A percentile compares a stretch with the other conserved stretches of the same genome.
Conservation (phyloP, 2,329 filamentous ascomycete genomes). For the Chrysosporium queenslandicum region DNA sequence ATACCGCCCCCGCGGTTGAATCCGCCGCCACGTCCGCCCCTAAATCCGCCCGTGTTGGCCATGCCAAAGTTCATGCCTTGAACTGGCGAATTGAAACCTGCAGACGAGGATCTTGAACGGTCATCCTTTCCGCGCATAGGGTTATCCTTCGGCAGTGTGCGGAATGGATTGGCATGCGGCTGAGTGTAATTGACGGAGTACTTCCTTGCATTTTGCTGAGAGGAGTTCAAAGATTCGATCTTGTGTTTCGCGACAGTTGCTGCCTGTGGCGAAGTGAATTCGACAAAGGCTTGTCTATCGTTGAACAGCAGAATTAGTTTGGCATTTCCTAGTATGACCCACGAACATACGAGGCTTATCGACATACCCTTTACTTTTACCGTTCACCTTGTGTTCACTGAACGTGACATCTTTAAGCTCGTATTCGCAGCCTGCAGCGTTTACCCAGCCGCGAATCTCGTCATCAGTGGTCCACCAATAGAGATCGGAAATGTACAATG, state of each 20-base stretch:
- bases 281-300: conserved; percentile 63
- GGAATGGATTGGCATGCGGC: conserved; percentile 74
- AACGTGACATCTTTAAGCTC: conserved; percentile 90
- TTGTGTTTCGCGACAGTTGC: conserved; percentile 75
- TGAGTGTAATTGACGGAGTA: conserved; percentile 64
- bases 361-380: conserved; percentile 89
- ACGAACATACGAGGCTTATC: not conserved
- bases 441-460: conserved; percentile 78
- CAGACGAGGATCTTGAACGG: conserved; percentile 44
- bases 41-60: conserved; percentile 44
- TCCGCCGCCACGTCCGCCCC: conserved; percentile 42
- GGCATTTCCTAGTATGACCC: not conserved
- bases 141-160: conserved; percentile 79
- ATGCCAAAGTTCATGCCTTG: conserved; percentile 35
- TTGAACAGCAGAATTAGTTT: not conserved
- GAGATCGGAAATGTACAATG: conserved; percentile 77
- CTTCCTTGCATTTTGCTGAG: conserved; percentile 52
- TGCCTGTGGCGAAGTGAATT: conserved; percentile 73
- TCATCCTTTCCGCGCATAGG: conserved; percentile 59
- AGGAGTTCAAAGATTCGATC: conserved; percentile 55
- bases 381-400: conserved; percentile 97
- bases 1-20: conserved; percentile 42
- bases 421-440: conserved; percentile 66
- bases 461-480: conserved; percentile 98
- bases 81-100: conserved; percentile 35